Base-by-base conservation (phyloP, 2,329 filamentous ascomycete species). In the Coniochaeta sp. region DNA sequence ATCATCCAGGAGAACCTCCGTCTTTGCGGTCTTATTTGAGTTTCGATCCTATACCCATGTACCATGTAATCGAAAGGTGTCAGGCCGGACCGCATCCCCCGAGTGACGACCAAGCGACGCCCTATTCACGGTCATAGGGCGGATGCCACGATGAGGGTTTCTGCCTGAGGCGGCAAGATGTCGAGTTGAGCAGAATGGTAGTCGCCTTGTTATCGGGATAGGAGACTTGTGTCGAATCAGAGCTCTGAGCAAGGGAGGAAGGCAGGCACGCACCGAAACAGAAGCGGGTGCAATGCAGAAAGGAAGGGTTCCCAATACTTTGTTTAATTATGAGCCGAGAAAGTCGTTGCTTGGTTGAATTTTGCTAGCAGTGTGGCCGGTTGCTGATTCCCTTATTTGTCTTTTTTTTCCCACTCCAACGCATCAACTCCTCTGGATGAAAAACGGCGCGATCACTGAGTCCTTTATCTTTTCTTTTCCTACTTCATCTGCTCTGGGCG, bases 1-100 rank as follows among this genome's bases (percentile, higher is more conserved):
- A 99, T 99, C 79, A 99, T 99, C 76, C 95, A 99, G 81, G 95
- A 98, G 80, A 99, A 99, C 80, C 87, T 99, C 66, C 89, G 95
- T 76, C 85, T 96, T 76, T 97, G 93, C 78, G 93, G 93, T 84
- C 82, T 98, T 76, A 97, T 98, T 84, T 97, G 89, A 88, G 72
- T 69, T 68, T 26, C 44, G 34, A 57, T 56, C 40, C 50, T 55
- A 61, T 60, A 56, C 58, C 38, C 44, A 60, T 43, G 70, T 62
- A 64, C 58, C 34, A 40, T 33, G 38, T 58, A 43, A 58, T 58
- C 38, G 56, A 44, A 17, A n/a, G 34, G 5, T 34, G 56, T 24
- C 38, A 26, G n/a, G 11, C 56, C 36, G 19, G 11, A n/a, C 33
- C 12, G 56, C 56, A 19, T 34, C 28, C 54, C 28, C 54, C 54